phyloP scores from a whole-genome alignment of 2,329 filamentous ascomycete species.

The Sphaerulina musiva region DNA sequence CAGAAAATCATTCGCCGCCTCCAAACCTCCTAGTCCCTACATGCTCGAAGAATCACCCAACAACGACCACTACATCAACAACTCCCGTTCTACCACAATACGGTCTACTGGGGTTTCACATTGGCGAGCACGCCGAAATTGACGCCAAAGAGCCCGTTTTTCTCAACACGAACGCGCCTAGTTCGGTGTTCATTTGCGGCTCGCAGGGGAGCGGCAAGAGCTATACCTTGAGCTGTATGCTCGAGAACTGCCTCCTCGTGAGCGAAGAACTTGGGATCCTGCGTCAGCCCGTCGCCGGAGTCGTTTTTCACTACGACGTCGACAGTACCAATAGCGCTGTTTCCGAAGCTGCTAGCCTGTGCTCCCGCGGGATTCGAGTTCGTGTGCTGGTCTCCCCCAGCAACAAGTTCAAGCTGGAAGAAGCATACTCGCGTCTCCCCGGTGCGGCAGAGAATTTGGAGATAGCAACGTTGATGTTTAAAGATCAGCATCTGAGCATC shows the following conservation, averaged over 20 bases:
- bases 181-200: constrained; percentile 57
- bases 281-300: constrained; percentile 49
- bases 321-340: constrained; percentile 43
- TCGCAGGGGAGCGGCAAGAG: constrained; percentile 54
- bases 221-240: constrained; percentile 53
- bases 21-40: background rate
- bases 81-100: constrained; percentile 21
- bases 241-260: constrained; percentile 53
- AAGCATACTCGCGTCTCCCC: constrained; percentile 39
- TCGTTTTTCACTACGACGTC: constrained; percentile 55
- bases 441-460: constrained; percentile 37
- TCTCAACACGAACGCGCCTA: constrained; percentile 51
- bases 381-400: constrained; percentile 48
- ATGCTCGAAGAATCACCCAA: background rate
- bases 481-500: constrained; percentile 44
- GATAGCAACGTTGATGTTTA: constrained; percentile 44
- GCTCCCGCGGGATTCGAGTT: constrained; percentile 44
- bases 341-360: constrained; percentile 54
- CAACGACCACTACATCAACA: background rate
- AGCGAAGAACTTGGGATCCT: constrained; percentile 41
- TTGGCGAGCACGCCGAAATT: constrained; percentile 11
- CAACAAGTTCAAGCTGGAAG: constrained; percentile 40
- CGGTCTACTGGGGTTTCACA: constrained; percentile 24
- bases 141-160: constrained; percentile 34
- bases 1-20: background rate